Conservation (phyloP, 2,329 filamentous ascomycete species). For the Cryphonectria japonica region DNA sequence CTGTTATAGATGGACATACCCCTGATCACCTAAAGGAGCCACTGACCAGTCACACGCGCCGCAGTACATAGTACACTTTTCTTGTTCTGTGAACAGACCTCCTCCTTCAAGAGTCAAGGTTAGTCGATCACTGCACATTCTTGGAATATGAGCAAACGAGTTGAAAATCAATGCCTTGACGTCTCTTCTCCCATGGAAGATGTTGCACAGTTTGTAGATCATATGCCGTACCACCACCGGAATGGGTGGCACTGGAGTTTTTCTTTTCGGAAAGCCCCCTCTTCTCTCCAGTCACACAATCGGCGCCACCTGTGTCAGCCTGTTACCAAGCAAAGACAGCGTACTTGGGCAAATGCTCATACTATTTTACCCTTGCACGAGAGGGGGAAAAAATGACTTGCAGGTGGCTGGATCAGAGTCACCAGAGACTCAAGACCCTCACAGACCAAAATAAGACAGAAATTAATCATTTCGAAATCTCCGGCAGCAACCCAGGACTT, state of each 20-base stretch:
- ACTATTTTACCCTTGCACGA: no score
- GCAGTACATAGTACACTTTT: neutral
- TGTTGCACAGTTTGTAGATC: conserved; percentile 3
- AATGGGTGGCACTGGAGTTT: neutral
- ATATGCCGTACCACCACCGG: neutral
- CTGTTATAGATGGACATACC: no score
- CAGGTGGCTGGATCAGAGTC: neutral
- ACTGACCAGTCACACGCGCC: no score
- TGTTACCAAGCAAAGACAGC: neutral
- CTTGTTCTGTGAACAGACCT: neutral
- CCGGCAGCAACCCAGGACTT: neutral
- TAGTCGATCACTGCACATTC: neutral
- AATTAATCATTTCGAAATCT: neutral
- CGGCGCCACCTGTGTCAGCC: neutral
- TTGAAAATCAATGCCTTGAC: neutral
- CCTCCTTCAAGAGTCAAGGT: neutral
- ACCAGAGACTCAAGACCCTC: neutral
- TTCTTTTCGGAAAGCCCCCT: neutral
- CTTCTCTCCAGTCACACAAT: conserved; percentile 5
- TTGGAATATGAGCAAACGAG: neutral
- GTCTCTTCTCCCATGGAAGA: neutral
- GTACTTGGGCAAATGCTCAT: no score
- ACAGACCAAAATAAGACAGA: neutral
- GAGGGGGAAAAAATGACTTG: neutral
- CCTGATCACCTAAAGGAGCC: no score